These are phyloP conservation scores for Nitzschia sp. DNA, from an alignment of 108 stramenopile genomes.

Conservation along the genomic window DNA sequence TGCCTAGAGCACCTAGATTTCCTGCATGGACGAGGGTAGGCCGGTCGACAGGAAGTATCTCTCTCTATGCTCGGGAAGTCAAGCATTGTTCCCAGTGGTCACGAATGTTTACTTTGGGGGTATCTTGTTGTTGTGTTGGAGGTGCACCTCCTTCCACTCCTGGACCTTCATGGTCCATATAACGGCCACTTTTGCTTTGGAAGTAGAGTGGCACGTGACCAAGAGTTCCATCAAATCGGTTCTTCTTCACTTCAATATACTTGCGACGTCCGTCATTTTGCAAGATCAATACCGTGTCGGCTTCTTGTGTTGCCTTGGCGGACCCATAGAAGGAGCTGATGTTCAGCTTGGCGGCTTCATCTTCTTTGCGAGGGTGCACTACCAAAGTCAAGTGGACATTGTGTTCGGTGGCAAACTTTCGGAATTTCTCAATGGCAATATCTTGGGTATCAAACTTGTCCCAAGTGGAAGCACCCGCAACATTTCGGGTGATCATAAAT, in stretches of 20 bases:
- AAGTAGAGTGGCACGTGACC: constrained; percentile 83
- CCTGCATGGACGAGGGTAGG: too few relatives aligned
- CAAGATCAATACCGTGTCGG: constrained; percentile 96
- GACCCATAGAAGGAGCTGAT: constrained; percentile 91
- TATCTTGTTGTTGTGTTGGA: background rate
- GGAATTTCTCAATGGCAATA: constrained; percentile 91
- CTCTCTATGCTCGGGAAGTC: background rate
- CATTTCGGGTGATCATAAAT: constrained; percentile 90
- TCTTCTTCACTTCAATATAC: constrained; percentile 96
- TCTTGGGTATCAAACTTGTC: constrained; percentile 95
- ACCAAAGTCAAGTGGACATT: constrained; percentile 96
- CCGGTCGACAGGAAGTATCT: too few relatives aligned
- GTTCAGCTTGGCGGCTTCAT: constrained; percentile 68
- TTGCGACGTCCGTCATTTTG: constrained; percentile 87
- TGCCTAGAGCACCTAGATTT: too few relatives aligned
- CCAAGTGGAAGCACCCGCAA: constrained; percentile 20
- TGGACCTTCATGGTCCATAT: constrained; percentile 50
- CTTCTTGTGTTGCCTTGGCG: constrained; percentile 99
- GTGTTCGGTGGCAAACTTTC: constrained; percentile 93
- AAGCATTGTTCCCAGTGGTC: background rate
- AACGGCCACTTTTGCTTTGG: constrained; percentile 69
- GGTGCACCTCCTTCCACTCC: background rate
- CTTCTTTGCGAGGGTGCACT: constrained; percentile 97
- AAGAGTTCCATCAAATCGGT: constrained; percentile 93
- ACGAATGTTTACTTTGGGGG: background rate